Conservation (phyloP, 2,329 filamentous ascomycete genomes). For the Talaromyces rugulosus region DNA sequence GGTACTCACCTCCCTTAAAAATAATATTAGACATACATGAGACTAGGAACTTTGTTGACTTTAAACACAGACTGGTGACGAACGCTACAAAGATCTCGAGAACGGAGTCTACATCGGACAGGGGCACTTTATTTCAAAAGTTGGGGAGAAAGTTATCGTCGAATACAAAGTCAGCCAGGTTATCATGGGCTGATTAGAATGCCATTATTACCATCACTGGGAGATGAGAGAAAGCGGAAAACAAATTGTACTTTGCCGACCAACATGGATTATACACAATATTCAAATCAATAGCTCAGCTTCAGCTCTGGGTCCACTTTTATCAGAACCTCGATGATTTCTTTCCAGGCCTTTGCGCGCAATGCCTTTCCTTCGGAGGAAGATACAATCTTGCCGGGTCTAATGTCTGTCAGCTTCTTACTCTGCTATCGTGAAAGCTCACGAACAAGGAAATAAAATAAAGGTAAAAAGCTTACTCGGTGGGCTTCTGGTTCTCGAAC, state of each 20-base stretch:
- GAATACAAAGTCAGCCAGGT: conserved; percentile 43
- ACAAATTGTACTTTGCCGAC: neutral
- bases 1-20: conserved; percentile 18
- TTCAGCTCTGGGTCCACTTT: conserved; percentile 10
- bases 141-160: conserved; percentile 33
- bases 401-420: neutral
- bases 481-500: conserved; percentile 9
- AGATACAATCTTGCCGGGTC: neutral
- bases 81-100: conserved; percentile 39
- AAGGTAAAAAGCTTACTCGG: conserved; percentile 8
- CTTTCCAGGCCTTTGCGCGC: conserved; percentile 11
- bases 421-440: neutral
- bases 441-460: neutral
- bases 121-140: conserved; percentile 36
- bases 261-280: neutral
- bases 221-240: neutral
- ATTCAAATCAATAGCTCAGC: neutral
- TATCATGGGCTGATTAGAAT: conserved; percentile 16
- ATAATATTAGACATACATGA: neutral
- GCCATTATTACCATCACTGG: neutral
- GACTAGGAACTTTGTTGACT: neutral
- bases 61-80: conserved; percentile 34
- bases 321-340: conserved; percentile 13
- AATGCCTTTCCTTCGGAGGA: conserved; percentile 9
- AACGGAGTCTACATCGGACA: conserved; percentile 37